Base-by-base conservation (phyloP, 2,329 filamentous ascomycete genomes). In the Trichoderma hamatum region DNA sequence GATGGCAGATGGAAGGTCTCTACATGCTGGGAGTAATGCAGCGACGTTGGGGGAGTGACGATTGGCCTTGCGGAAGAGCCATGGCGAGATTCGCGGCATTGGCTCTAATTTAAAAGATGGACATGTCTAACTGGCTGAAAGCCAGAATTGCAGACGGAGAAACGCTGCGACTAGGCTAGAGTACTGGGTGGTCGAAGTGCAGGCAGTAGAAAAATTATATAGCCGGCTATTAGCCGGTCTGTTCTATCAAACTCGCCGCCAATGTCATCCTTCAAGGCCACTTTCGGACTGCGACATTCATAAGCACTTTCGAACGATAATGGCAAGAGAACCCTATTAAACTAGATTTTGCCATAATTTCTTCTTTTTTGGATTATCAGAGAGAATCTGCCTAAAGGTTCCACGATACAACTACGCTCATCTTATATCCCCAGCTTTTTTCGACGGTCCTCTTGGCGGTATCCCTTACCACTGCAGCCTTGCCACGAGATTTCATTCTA, bases 51-150 rank as follows among this genome's bases (percentile, higher is more conserved):
- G 82, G 21, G 88, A 87, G 72, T 86, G 82, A 10, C 78, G 76
- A 71, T 80, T 80, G 69, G 89, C 89, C 73, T 79, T 82, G 71
- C 84, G 82, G 70, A 91, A 78, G 59, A 90, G 81, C 39, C 82
- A 80, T 51, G 86, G 88, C n/a, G 84, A 79, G 61, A 92, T 82
- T 72, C 90, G 89, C 72, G 90, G 89, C 88, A 90, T 90, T 59
- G 52, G 39, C 63, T 24, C 34, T 36, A 55, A 13, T 28, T 59
- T 16, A 5, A 63, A 34, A 11, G 19, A 51, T 6, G 24, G 34
- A 5, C 60, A 63, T 43, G 28, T 36, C 21, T 36, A 16, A 16
- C n/a, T 26, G 11, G 3, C 34, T 24, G 46, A 49, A 49, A 24
- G 46, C 43, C 13, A 21, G n/a, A 36, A 24, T 24, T n/a, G 32